These are phyloP conservation scores for Fusarium transvaalense DNA, from an alignment of 2,329 filamentous ascomycete genomes.

Conservation along the genomic window DNA sequence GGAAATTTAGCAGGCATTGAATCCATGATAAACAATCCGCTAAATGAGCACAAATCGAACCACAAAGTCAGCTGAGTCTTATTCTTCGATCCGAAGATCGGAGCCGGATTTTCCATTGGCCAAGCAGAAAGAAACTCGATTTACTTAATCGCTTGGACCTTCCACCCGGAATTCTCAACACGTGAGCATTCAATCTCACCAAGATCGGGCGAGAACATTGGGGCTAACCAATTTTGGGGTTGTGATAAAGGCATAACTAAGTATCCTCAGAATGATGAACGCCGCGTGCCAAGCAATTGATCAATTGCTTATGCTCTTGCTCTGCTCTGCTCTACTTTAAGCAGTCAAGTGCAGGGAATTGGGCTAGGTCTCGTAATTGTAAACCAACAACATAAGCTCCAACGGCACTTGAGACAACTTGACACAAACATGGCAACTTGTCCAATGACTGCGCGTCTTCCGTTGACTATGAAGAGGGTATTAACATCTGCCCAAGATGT, in stretches of 20 bases:
- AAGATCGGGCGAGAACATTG: too few species aligned
- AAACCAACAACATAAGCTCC: not conserved
- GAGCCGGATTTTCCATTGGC: not conserved
- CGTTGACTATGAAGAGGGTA: not conserved
- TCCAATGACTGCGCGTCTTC: not conserved
- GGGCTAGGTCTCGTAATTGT: not conserved
- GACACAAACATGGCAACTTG: not conserved
- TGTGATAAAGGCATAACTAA: not conserved
- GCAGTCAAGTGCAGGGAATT: not conserved
- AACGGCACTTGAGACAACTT: not conserved
- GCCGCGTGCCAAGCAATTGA: not conserved
- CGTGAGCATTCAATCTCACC: not conserved
- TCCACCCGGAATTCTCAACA: not conserved
- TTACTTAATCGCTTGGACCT: slow-evolving; percentile 5
- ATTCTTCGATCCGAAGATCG: not conserved
- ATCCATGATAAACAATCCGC: not conserved
- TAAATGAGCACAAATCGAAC: not conserved
- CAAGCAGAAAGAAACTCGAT: not conserved
- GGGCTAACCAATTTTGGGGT: not conserved
- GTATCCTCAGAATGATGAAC: not conserved
- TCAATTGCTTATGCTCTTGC: not conserved
- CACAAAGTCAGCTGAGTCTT: not conserved
- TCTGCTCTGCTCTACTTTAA: too few species aligned
- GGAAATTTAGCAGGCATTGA: not conserved
- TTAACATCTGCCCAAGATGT: too few species aligned